Base-by-base conservation (phyloP, 2,329 filamentous ascomycete genomes). In the Aureobasidium vineae region DNA sequence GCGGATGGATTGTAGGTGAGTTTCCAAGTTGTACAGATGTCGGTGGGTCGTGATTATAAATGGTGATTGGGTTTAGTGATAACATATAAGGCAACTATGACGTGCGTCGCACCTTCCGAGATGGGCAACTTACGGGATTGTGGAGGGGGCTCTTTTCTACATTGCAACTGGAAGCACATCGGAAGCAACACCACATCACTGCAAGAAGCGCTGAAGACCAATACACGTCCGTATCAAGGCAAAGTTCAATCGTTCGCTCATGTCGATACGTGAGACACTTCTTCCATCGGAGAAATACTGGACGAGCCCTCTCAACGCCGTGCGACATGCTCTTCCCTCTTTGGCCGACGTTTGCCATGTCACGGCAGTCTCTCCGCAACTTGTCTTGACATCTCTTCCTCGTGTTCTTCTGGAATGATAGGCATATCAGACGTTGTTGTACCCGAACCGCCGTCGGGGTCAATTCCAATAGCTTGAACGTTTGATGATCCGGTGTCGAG, bases 391-490 rank as follows among this genome's bases (percentile, higher is more conserved):
- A 16, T 52, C 11, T 11, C 13, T 38, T 38, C 31, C 13, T 23
- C 50, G 23, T 41, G 6, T 13, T n/a, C 41, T 61, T 61, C 57
- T 61, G 57, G 57, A 61, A 61, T n/a, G 8, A 59, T 31, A 21
- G 38, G n/a, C 23, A 45, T 26, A 40, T 36, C 50, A 31, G 31
- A 56, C 33, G 52, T 40, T 40, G 31, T 23, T 41, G 8, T 26
- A 28, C 21, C 26, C 59, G 59, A 45, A 19, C n/a, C 28, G 59
- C 23, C 28, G 59, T 28, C 59, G 59, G 59, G 43, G 11, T 26
- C 33, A 21, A 49, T 49, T 63, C 36, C 59, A 45, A 63, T 63
- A 63, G 57, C 59, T 50, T 50, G 31, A 38, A 31, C 59, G 59
- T 49, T 50, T 21, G 40, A 28, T 59, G 59, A 63, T 45, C 50